Conservation (phyloP, 2,329 filamentous ascomycete species). For the Xylariales sp. region DNA sequence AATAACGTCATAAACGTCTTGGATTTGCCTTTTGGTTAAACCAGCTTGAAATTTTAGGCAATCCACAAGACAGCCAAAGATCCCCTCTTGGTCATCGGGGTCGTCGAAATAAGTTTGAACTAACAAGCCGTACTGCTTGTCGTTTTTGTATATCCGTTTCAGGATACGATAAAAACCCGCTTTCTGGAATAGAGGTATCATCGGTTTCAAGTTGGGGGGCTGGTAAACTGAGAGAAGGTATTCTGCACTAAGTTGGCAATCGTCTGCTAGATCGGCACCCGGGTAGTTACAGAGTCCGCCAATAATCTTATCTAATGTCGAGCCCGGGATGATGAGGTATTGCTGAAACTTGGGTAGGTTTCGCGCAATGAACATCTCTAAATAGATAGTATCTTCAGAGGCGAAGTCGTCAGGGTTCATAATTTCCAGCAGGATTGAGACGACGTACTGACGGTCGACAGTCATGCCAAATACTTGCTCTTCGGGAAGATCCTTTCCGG, state of each 20-base stretch:
- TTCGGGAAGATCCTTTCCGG: slow-evolving; percentile 66
- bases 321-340: slow-evolving; percentile 90
- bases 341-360: slow-evolving; percentile 97
- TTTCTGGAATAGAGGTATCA: slow-evolving; percentile 81
- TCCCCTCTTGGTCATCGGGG: slow-evolving; percentile 74
- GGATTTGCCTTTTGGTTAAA: slow-evolving; percentile 75
- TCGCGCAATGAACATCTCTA: slow-evolving; percentile 98
- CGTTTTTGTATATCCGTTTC: slow-evolving; percentile 85
- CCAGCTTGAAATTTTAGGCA: slow-evolving; percentile 74
- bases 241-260: slow-evolving; percentile 96
- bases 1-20: slow-evolving; percentile 76
- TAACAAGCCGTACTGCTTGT: slow-evolving; percentile 82
- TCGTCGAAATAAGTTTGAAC: slow-evolving; percentile 89
- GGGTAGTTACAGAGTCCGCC: slow-evolving; percentile 87
- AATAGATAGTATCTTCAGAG: slow-evolving; percentile 85
- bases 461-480: slow-evolving; percentile 75
- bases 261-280: slow-evolving; percentile 82
- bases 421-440: slow-evolving; percentile 89
- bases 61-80: slow-evolving; percentile 84
- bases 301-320: slow-evolving; percentile 83
- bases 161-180: slow-evolving; percentile 91
- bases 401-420: slow-evolving; percentile 84
- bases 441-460: slow-evolving; percentile 90
- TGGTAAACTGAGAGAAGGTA: slow-evolving; percentile 95
- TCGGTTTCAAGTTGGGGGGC: slow-evolving; percentile 79